A percentile compares a stretch with the other conserved stretches of the same genome.
Evolutionary conservation across 148 eudicot species (phyloP).

Genomic region (Tetragonia tetragonoides): DNA sequence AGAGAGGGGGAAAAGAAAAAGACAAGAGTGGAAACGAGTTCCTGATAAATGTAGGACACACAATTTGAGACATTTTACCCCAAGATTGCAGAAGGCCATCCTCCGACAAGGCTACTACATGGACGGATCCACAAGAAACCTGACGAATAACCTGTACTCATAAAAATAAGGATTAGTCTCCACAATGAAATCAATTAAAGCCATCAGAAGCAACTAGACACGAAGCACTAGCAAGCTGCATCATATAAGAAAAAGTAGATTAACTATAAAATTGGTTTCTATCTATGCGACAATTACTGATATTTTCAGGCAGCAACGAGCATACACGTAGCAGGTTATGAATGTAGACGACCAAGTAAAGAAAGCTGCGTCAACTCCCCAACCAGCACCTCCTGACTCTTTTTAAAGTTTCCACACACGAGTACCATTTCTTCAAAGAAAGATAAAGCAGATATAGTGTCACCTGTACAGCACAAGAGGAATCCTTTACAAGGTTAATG

Average conservation of each 20-base stretch:
- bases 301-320: not conserved
- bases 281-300: not conserved
- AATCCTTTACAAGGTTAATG: too few species aligned
- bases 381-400: too few species aligned
- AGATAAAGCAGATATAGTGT: too few species aligned
- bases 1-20: not conserved
- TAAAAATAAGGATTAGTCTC: not conserved
- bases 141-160: slow-evolving; percentile 59
- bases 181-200: not conserved
- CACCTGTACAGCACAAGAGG: too few species aligned
- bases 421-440: too few species aligned
- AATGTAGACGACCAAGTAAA: not conserved
- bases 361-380: not conserved
- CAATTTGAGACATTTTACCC: slow-evolving; percentile 50
- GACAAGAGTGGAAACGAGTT: not conserved
- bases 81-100: slow-evolving; percentile 96
- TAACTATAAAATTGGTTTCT: not conserved
- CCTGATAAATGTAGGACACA: not conserved
- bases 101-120: slow-evolving; percentile 73
- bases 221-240: not conserved
- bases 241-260: not conserved
- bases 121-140: slow-evolving; percentile 95
- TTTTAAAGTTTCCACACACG: too few species aligned
- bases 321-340: not conserved
- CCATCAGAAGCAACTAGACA: not conserved